These are phyloP conservation scores for Jamesozyma piceae DNA, from an alignment of 805 yeast species.

Conservation along the genomic window DNA sequence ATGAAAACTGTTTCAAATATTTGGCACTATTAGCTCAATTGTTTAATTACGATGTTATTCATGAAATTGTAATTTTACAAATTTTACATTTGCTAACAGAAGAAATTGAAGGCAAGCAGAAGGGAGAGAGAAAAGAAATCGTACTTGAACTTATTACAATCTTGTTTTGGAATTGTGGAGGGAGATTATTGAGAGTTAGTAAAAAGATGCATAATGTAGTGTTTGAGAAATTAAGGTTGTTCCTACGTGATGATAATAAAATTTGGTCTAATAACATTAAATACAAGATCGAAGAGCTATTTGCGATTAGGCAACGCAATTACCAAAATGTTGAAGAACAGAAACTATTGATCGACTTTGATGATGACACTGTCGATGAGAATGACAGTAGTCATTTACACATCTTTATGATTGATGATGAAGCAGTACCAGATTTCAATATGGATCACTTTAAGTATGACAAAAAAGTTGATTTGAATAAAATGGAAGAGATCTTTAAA, in stretches of 20 bases:
- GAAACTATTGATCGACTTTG: background rate
- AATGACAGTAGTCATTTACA: background rate
- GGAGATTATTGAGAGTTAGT: slow-evolving; percentile 36
- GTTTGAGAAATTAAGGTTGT: slow-evolving; percentile 49
- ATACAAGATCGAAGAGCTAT: slow-evolving; percentile 40
- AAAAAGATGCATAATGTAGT: slow-evolving; percentile 39
- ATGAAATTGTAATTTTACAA: slow-evolving; percentile 46
- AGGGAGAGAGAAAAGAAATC: slow-evolving; percentile 36
- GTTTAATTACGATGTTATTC: slow-evolving; percentile 51
- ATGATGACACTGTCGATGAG: background rate
- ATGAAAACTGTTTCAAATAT: background rate
- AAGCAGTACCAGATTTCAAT: slow-evolving; percentile 26
- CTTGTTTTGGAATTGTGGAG: slow-evolving; percentile 46
- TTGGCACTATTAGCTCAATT: slow-evolving; percentile 21
- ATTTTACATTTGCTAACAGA: slow-evolving; percentile 35
- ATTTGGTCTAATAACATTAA: slow-evolving; percentile 36
- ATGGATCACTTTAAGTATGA: slow-evolving; percentile 47
- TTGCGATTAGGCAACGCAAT: slow-evolving; percentile 34
- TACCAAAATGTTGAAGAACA: slow-evolving; percentile 1
- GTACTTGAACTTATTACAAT: slow-evolving; percentile 47
- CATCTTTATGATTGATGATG: slow-evolving; percentile 5
- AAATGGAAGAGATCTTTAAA: slow-evolving; percentile 41
- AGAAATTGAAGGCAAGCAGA: slow-evolving; percentile 17
- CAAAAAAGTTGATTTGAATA: slow-evolving; percentile 34
- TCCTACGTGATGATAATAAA: slow-evolving; percentile 45